A percentile compares a stretch with the other conserved stretches of the same genome.
Conservation (phyloP, 2,329 filamentous ascomycete species). For the Monosporascus cannonballus region DNA sequence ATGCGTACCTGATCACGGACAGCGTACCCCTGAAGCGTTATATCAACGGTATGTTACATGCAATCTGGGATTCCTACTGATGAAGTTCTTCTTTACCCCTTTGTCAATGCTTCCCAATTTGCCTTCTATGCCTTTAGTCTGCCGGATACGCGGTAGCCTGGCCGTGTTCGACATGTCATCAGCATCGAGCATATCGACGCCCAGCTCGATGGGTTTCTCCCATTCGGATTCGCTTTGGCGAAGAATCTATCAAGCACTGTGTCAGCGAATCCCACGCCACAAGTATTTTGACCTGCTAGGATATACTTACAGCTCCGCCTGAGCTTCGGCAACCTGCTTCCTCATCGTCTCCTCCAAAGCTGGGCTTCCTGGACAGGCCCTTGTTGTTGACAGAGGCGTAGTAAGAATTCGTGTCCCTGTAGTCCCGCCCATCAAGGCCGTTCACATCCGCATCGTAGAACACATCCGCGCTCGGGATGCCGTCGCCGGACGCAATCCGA, state of each 20-base stretch:
- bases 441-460: conserved; percentile 23
- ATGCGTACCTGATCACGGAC: too few species aligned
- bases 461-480: conserved; percentile 18
- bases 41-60: too few species aligned
- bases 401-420: conserved; percentile 18
- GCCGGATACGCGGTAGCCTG: conserved; percentile 7
- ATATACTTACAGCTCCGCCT: conserved; percentile 23
- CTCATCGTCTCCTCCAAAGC: conserved; percentile 11
- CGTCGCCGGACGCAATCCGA: conserved; percentile 17
- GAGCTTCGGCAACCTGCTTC: conserved; percentile 16
- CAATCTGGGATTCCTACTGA: too few species aligned
- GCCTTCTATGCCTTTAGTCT: neutral
- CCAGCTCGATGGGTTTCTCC: conserved; percentile 17
- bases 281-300: too few species aligned
- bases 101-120: too few species aligned
- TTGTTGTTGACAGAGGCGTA: conserved; percentile 23
- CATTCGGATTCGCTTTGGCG: conserved; percentile 23
- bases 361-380: conserved; percentile 15
- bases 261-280: conserved; percentile 5
- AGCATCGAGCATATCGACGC: conserved; percentile 22
- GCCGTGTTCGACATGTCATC: conserved; percentile 19
- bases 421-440: conserved; percentile 9
- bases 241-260: conserved; percentile 10
- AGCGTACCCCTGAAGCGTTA: too few species aligned
- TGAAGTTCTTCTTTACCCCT: too few species aligned